Evolutionary conservation across 2,329 filamentous ascomycete genomes (phyloP), one percentile per base, ranked within the genome.

Genomic region (Alternaria rosae): DNA sequence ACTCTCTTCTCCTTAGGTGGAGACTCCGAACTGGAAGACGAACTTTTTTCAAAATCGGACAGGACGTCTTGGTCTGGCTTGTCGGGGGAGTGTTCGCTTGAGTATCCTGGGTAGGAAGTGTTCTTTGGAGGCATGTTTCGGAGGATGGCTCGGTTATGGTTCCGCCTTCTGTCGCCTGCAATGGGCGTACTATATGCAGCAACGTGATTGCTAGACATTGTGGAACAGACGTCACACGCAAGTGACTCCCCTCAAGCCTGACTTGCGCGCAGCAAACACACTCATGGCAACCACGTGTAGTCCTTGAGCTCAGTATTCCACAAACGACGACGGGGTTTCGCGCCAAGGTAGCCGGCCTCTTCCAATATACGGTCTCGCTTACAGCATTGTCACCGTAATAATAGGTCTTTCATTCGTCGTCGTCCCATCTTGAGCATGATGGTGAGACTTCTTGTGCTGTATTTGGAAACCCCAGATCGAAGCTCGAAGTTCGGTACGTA

Each of bases 401-500:
- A 11, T 28, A 32, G 3, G 11, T 30, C n/a, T 6, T 50, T 50
- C 23, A 3, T 21, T 26, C 23, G 23, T 21, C 32, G n/a, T 38
- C 32, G 15, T 38, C 2, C 32, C 15, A 38, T 38, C 17, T 8
- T 38, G 10, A 28, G 28, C 26, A 20, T n/a, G 5, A 6, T 11
- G 15, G 30, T 17, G 6, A 26, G 11, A 15, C n/a, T 57, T 41
- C 4, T 52, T 41, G 30, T 53, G 20, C 11, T 51, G 13, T 25
- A 61, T n/a, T n/a, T 30, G 26, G 43, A 52, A 32, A 2, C 17
- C 17, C 44, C 54, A 61, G 8, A 63, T 58, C 4, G 15, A 44
- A 35, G 44, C 50, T 11, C 58, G 50, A 25, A 61, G 54, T 30
- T 63, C 54, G 41, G 57, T 54, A 41, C 57, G 54, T 25, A 63